Evolutionary conservation across 768 basidiomycete species (phyloP).

Genomic region (Agaricus subrufescens): DNA sequence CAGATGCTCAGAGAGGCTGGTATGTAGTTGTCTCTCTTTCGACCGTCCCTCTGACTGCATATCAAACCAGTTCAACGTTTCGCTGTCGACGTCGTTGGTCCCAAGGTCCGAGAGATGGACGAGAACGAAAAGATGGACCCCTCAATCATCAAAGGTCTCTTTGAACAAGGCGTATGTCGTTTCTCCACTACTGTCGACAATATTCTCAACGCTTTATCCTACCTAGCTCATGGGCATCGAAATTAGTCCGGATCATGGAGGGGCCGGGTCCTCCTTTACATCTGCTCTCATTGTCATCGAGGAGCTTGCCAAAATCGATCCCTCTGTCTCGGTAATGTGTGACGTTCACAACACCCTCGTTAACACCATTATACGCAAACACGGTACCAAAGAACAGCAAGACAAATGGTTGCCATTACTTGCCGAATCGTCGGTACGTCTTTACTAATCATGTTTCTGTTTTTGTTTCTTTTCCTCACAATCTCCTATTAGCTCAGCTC

Average conservation of each 20-base stretch:
- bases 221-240: slow-evolving; percentile 95
- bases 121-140: slow-evolving; percentile 96
- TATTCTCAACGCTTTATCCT: not conserved
- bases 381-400: slow-evolving; percentile 81
- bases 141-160: slow-evolving; percentile 77
- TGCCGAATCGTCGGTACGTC: slow-evolving; percentile 63
- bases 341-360: slow-evolving; percentile 99
- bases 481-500: slow-evolving; percentile 69
- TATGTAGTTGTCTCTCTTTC: slow-evolving; percentile 28
- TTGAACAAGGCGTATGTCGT: slow-evolving; percentile 84
- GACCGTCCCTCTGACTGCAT: not conserved
- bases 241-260: slow-evolving; percentile 77
- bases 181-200: not conserved
- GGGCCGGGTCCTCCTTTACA: slow-evolving; percentile 88
- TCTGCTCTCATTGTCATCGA: slow-evolving; percentile 96
- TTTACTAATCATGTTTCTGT: not conserved
- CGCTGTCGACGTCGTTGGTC: slow-evolving; percentile 82
- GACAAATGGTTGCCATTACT: slow-evolving; percentile 87
- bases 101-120: slow-evolving; percentile 96
- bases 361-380: slow-evolving; percentile 87
- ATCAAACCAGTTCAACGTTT: slow-evolving; percentile 69
- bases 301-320: slow-evolving; percentile 94
- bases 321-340: slow-evolving; percentile 92
- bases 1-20: slow-evolving; percentile 89
- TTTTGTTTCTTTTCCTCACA: not conserved